A percentile compares a stretch with the other conserved stretches of the same genome.
These are phyloP conservation scores for Passiflora organensis DNA, from an alignment of 345 rosid species.

Conservation along the genomic window DNA sequence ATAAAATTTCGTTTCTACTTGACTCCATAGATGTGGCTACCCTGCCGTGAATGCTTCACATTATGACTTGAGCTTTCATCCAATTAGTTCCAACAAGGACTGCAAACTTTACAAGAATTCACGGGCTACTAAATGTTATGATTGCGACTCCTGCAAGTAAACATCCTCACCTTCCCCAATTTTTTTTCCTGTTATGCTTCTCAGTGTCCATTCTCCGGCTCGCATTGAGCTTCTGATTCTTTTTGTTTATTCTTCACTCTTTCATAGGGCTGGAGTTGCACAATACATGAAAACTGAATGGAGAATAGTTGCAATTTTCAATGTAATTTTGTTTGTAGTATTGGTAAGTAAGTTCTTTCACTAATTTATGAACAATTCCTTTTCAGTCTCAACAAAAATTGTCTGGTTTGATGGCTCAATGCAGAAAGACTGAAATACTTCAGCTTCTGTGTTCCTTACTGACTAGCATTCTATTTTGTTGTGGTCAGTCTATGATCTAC, in stretches of 20 bases:
- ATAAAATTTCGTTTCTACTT: not conserved
- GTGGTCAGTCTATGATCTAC: slow-evolving; percentile 60
- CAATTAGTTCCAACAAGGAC: slow-evolving; percentile 68
- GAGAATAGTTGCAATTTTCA: slow-evolving; percentile 83
- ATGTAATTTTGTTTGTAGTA: slow-evolving; percentile 56
- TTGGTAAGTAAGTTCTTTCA: slow-evolving; percentile 50
- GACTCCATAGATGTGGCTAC: slow-evolving; percentile 70
- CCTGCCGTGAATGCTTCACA: slow-evolving; percentile 67
- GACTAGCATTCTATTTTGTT: slow-evolving; percentile 2
- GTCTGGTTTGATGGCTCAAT: not conserved
- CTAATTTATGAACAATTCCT: not conserved
- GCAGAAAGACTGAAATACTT: too few relatives aligned
- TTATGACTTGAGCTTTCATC: slow-evolving; percentile 89
- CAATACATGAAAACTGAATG: slow-evolving; percentile 92
- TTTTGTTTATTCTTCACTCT: not conserved
- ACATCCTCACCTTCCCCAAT: slow-evolving; percentile 2
- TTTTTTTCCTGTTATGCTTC: not conserved
- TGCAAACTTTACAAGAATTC: slow-evolving; percentile 79
- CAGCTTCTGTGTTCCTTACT: not conserved
- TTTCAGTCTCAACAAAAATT: not conserved
- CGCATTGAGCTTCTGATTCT: slow-evolving; percentile 5
- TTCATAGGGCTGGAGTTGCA: slow-evolving; percentile 88
- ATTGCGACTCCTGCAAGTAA: slow-evolving; percentile 95
- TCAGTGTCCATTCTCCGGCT: not conserved
- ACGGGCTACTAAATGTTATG: slow-evolving; percentile 67